A percentile compares a stretch with the other conserved stretches of the same genome.
Evolutionary conservation across 2,329 filamentous ascomycete genomes (phyloP).

Genomic region (Grosmannia penicillata): DNA sequence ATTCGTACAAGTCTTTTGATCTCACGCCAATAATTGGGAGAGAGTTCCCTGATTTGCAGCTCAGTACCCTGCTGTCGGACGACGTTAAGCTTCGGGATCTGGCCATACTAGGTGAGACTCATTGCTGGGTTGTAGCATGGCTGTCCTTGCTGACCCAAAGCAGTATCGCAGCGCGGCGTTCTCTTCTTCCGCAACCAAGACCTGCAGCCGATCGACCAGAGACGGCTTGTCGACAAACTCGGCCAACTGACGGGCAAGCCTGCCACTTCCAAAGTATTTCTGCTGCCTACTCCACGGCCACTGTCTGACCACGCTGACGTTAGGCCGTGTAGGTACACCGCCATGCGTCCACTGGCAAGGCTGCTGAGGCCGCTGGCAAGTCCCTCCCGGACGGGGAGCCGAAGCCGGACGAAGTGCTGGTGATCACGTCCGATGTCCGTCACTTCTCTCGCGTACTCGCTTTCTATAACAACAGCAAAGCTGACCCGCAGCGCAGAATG

Average conservation of each 20-base stretch:
- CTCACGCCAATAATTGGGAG: conserved; percentile 35
- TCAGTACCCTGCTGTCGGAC: conserved; percentile 19
- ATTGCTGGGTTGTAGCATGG: background rate
- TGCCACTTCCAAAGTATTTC: conserved; percentile 24
- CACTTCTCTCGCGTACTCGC: no score
- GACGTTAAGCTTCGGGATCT: conserved; percentile 38
- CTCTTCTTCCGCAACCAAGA: conserved; percentile 51
- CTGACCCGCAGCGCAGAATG: background rate
- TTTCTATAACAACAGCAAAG: no score
- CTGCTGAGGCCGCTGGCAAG: background rate
- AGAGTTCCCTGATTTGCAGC: conserved; percentile 26
- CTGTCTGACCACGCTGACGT: background rate
- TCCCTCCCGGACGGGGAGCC: background rate
- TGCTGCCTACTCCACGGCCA: conserved; percentile 35
- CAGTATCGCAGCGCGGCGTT: conserved; percentile 49
- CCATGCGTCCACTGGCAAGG: background rate
- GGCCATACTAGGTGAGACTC: conserved; percentile 10
- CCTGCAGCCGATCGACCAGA: conserved; percentile 41
- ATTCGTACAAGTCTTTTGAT: conserved; percentile 18
- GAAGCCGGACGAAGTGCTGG: background rate
- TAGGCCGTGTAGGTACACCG: background rate
- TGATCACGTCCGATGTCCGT: background rate
- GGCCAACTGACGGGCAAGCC: conserved; percentile 46
- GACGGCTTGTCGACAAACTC: conserved; percentile 40
- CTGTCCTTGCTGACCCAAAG: background rate